Base-by-base conservation (phyloP, 75 land plant genomes). In the Picea glauca region DNA sequence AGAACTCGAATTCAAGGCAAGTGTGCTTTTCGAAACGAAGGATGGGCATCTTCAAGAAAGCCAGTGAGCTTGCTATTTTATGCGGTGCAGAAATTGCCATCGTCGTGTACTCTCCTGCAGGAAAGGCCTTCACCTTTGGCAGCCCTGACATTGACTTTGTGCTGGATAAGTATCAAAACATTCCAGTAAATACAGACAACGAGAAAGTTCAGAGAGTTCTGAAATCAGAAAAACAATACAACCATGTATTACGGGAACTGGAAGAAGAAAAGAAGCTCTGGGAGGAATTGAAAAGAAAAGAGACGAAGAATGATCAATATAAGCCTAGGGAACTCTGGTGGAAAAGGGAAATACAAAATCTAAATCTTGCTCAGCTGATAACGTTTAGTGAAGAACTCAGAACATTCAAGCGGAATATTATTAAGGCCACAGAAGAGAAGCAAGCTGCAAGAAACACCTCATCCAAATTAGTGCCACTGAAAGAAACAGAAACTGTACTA, bases 51-150 rank as follows among this genome's bases (percentile, higher is more conserved):
- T 84, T 86, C 73, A 86, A 86, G 82, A 86, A 86, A 31, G 87
- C 87, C n/a, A 83, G 87, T 46, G 87, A 86, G 82, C 87, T 86
- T n/a, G 80, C 86, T 17, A 80, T 83, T 58, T 61, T 86, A 23
- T 86, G 87, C 38, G 87, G 87, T 14, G 79, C 85, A 1, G 85
- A 86, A 78, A 85, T 86, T 33, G 87, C 81, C 17, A 80, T 86
- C 60, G 80, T 86, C 5, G 87, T 86, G 14, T 83, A 84, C 35
- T 86, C 87, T 40, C 87, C 84, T 17, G 87, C 87, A 33, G 87
- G 87, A 7, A 86, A 86, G 77, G 87, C 87, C 9, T 86, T 86
- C 79, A 80, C 85, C 3, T 86, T 83, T 72, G 87, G 87, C 1
- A 82, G 84, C 62, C 87, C 87, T 13, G 84, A 78, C 77, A 77